Conservation (phyloP, 257 asterid species). For the Solanum appendiculatum region DNA sequence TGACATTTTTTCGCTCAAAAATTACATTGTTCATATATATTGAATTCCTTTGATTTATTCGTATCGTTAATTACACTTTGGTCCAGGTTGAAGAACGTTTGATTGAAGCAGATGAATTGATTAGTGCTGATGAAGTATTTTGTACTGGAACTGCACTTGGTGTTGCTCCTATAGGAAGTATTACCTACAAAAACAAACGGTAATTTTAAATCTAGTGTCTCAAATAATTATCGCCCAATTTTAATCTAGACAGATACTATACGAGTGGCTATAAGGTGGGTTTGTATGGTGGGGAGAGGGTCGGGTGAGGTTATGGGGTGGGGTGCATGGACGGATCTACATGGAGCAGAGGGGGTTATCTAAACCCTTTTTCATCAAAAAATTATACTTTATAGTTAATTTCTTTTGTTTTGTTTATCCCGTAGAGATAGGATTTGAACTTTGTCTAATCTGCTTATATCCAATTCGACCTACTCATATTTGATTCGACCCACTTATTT, state of each 20-base stretch:
- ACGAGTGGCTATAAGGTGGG: neutral
- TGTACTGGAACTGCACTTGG: conserved; percentile 95
- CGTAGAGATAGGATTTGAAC: neutral
- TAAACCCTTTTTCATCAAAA: too few relatives aligned
- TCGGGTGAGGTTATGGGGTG: neutral
- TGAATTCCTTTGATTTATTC: neutral
- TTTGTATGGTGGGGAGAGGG: neutral
- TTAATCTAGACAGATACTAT: neutral
- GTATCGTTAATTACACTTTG: neutral
- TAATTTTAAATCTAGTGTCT: neutral
- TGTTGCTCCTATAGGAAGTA: conserved; percentile 70
- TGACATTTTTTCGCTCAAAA: neutral
- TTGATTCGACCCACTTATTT: neutral
- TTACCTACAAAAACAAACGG: conserved; percentile 55
- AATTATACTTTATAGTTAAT: neutral
- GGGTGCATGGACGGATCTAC: too few relatives aligned
- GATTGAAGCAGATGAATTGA: conserved; percentile 52
- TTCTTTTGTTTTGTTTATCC: neutral
- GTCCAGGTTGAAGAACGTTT: conserved; percentile 58
- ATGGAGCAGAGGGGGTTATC: neutral
- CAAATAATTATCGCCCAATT: neutral
- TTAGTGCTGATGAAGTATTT: conserved; percentile 72
- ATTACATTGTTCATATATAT: neutral
- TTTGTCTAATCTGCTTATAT: too few relatives aligned
- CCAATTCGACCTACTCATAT: neutral